phyloP scores from a whole-genome alignment of 108 stramenopile genomes.

The Aurantiochytrium sp. region DNA sequence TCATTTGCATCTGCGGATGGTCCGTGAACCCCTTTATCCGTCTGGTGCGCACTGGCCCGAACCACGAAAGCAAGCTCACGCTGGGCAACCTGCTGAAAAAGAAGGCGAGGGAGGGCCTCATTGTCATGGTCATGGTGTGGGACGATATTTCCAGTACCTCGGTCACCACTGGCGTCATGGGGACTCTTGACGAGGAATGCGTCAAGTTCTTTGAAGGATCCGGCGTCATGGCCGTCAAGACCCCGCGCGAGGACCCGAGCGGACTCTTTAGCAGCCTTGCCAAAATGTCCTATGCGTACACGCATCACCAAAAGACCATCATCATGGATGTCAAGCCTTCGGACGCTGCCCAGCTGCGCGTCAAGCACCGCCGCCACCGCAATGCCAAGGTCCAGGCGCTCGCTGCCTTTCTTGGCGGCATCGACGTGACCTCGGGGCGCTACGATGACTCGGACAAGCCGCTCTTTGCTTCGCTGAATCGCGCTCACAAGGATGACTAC shows the following conservation, averaged over 20 bases:
- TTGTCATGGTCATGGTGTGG: background rate
- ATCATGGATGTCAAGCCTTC: background rate
- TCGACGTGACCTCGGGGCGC: background rate
- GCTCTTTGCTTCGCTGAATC: background rate
- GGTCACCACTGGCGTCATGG: background rate
- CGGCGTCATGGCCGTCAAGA: background rate
- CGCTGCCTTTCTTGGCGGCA: background rate
- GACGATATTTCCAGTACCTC: background rate
- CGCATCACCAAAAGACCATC: background rate
- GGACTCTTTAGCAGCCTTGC: background rate
- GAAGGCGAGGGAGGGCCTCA: background rate
- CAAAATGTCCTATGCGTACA: background rate
- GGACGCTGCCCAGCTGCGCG: background rate
- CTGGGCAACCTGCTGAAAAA: background rate
- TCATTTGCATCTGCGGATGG: background rate
- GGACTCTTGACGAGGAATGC: background rate
- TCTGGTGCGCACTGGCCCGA: background rate
- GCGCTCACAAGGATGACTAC: conserved; percentile 4
- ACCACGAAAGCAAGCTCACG: background rate
- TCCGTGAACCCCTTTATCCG: background rate
- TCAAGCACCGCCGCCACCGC: background rate
- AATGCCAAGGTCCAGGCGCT: background rate
- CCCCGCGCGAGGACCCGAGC: background rate
- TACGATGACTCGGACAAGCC: conserved; percentile 2
- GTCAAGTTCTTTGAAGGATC: background rate